Base-by-base conservation (phyloP, 2,329 filamentous ascomycete genomes). In the Purpureocillium lavendulum region DNA sequence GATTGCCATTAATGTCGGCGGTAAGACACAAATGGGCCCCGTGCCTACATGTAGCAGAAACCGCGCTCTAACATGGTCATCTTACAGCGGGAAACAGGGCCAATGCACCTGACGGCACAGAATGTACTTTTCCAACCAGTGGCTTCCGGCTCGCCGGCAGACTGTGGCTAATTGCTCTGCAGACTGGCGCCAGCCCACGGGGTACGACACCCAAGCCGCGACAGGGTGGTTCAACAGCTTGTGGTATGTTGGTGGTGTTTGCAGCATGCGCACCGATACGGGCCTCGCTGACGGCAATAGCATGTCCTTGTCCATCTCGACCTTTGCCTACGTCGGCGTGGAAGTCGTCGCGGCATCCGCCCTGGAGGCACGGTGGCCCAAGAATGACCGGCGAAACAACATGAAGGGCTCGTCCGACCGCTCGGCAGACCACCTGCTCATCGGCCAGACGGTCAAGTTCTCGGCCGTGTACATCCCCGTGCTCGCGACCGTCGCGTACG, bases 321-420 rank as follows among this genome's bases (percentile, higher is more conserved):
- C 54, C 3, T 61, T 55, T 35, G 50, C 58, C 15, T 61, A 56
- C 41, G 52, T 60, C 15, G 57, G 57, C 1, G 51, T 61, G 30
- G 58, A 61, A 36, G 50, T 56, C 33, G 51, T 57, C 1, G 55
- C 57, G 2, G 57, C 56, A 0, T 55, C 52, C 10, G 55, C 58
- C 5, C 44, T 60, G 2, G 58, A 60, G 42, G 55, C 56, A 4
- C 45, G 49, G 12, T 53, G 51, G 47, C 49, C 54, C 4, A 45
- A 47, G 8, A 34, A 44, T 11, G 32, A 26, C 21, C 6, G 10
- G 21, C 6, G 21, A 10, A 5, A 10, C 21, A 26, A 26, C 21
- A 26, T 6, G 6, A 10, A 5, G 10, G 21, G 10, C 21, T 6
- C 21, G 10, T 6, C 21, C 21, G 21, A 26, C 21, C 21, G 21